These are phyloP conservation scores for Phylloporus arenicola DNA, from an alignment of 768 basidiomycete species.

Conservation along the genomic window DNA sequence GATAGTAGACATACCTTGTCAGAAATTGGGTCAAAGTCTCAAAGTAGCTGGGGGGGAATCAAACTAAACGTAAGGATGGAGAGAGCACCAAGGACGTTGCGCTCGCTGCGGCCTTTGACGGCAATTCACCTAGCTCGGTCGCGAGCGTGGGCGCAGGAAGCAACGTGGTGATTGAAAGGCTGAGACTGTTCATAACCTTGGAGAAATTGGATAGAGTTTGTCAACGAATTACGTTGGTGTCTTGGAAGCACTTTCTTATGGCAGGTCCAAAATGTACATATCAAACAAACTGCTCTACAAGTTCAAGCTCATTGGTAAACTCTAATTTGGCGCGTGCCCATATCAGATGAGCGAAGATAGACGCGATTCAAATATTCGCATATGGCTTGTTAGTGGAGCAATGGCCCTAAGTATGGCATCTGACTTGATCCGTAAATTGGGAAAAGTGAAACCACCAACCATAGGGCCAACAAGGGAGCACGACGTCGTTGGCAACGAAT, in stretches of 20 bases:
- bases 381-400: background rate
- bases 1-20: background rate
- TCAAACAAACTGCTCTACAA: background rate
- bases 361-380: too few relatives aligned
- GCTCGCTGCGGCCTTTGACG: background rate
- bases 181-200: background rate
- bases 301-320: background rate
- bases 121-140: background rate
- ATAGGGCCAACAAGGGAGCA: too few relatives aligned
- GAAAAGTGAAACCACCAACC: too few relatives aligned
- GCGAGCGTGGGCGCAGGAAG: background rate
- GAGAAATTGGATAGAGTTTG: background rate
- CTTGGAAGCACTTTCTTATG: background rate
- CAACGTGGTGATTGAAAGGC: background rate
- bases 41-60: background rate
- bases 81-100: background rate
- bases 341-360: background rate
- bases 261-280: background rate
- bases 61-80: background rate
- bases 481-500: too few relatives aligned
- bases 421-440: too few relatives aligned
- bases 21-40: background rate
- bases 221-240: background rate
- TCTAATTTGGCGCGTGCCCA: background rate
- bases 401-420: too few relatives aligned